Evolutionary conservation across 805 yeast species (phyloP).

Genomic region (Lipomyces mesembrius): DNA sequence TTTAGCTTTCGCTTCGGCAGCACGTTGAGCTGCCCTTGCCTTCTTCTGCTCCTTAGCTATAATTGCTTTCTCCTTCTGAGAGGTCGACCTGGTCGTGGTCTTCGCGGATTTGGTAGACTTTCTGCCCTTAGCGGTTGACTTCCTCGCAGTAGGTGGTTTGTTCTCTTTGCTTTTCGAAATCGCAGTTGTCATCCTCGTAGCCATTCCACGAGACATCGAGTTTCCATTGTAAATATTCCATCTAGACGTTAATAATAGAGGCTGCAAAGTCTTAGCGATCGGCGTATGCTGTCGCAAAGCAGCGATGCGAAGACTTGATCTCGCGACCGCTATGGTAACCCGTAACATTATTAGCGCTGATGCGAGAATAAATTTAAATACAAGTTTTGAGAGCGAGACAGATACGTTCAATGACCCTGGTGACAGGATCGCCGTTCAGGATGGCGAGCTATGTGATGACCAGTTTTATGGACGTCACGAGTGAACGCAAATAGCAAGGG

Average conservation of each 20-base stretch:
- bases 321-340: not conserved
- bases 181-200: not conserved
- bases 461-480: not conserved
- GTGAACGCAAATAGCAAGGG: not conserved
- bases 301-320: not conserved
- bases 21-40: not conserved
- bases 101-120: slow-evolving; percentile 13
- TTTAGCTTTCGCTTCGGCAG: not conserved
- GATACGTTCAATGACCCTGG: not conserved
- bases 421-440: not conserved
- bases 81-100: slow-evolving; percentile 14
- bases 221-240: not conserved
- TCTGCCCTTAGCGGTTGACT: slow-evolving; percentile 6
- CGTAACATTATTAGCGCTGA: not conserved
- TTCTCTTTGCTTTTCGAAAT: not conserved
- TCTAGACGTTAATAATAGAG: not conserved
- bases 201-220: not conserved
- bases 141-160: slow-evolving; percentile 10
- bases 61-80: slow-evolving; percentile 11
- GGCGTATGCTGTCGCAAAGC: not conserved
- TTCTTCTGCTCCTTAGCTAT: slow-evolving; percentile 8
- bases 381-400: not conserved
- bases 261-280: not conserved
- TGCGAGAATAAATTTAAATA: not conserved
- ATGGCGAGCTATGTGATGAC: not conserved